Evolutionary conservation across 148 eudicot species (phyloP), one percentile per base, ranked within the genome.

Genomic region (Rhododendron vialii): DNA sequence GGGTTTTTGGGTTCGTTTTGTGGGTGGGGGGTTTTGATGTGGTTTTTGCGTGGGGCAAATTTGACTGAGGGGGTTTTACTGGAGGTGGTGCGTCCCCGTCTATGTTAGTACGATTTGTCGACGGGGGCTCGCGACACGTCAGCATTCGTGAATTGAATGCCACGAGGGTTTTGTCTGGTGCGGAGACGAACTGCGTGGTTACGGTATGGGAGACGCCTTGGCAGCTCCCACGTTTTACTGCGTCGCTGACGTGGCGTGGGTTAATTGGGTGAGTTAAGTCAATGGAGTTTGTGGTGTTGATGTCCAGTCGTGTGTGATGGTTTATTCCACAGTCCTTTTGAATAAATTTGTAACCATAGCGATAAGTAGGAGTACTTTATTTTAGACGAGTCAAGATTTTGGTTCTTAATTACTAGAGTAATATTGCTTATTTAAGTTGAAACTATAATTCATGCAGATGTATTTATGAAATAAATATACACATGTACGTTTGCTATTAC

Each of bases 71-170:
- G 7, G 61, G 61, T 53, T 53, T 53, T 53, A 53, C 57, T 53
- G 57, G 57, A 7, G 85, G 73, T 14, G 7, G 20, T 41, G 18
- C 9, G 9, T 41, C 45, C 12, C 7, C 59, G 61, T 30, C n/a
- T 84, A 9, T 26, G 83, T 63, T 85, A 30, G 30, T 30, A 30
- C 82, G 75, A 78, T 77, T 78, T 63, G 87, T 43, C 77, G 63
- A 28, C 17, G 61, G 24, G 73, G 55, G 10, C 10, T 48, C 43
- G 15, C 36, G 85, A 82, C 88, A 86, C 88, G 84, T 71, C 87
- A 86, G 53, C 84, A 18, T 67, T 81, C 11, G 12, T 50, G 84
- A 86, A 86, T 47, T 86, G 13, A 80, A 80, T 80, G 78, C 73
- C 36, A 13, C 5, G 71, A 75, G 79, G 20, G 30, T 74, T 59